These are phyloP conservation scores for Wickerhamomyces alni DNA, from an alignment of 805 yeast genomes.

Conservation along the genomic window DNA sequence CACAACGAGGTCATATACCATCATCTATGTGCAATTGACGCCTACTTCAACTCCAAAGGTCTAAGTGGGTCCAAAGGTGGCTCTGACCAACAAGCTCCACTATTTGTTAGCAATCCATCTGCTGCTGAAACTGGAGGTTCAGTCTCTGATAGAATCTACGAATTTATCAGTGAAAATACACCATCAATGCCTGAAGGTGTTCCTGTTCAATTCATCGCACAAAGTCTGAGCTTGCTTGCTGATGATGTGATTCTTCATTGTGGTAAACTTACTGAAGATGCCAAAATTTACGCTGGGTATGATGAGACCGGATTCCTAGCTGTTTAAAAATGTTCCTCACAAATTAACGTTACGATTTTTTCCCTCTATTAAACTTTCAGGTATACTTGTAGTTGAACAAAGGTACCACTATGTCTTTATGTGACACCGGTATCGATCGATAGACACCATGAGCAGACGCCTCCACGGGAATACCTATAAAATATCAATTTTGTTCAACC, in stretches of 20 bases:
- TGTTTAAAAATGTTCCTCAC: constrained; percentile 25
- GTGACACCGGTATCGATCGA: too few species aligned
- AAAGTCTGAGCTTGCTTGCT: constrained; percentile 43
- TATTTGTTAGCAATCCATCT: constrained; percentile 40
- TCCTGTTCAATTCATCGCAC: constrained; percentile 57
- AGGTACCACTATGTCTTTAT: too few species aligned
- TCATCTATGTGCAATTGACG: constrained; percentile 54
- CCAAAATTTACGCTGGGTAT: constrained; percentile 61
- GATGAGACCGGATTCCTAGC: constrained; percentile 61
- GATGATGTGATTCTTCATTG: constrained; percentile 46
- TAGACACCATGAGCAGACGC: too few species aligned
- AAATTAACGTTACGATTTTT: neutral
- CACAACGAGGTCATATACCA: constrained; percentile 68
- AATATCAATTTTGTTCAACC: too few species aligned
- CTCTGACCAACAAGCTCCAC: constrained; percentile 16
- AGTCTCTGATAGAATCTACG: constrained; percentile 39
- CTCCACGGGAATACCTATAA: too few species aligned
- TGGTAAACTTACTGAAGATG: constrained; percentile 54
- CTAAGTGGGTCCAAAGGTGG: constrained; percentile 13
- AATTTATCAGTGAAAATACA: constrained; percentile 43
- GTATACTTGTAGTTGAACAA: too few species aligned
- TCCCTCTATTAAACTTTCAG: too few species aligned
- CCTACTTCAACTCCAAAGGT: constrained; percentile 53
- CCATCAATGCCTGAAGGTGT: constrained; percentile 69
- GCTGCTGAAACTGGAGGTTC: constrained; percentile 23